These are phyloP conservation scores for Corrigiola litoralis DNA, from an alignment of 179 eudicot species.

Conservation along the genomic window DNA sequence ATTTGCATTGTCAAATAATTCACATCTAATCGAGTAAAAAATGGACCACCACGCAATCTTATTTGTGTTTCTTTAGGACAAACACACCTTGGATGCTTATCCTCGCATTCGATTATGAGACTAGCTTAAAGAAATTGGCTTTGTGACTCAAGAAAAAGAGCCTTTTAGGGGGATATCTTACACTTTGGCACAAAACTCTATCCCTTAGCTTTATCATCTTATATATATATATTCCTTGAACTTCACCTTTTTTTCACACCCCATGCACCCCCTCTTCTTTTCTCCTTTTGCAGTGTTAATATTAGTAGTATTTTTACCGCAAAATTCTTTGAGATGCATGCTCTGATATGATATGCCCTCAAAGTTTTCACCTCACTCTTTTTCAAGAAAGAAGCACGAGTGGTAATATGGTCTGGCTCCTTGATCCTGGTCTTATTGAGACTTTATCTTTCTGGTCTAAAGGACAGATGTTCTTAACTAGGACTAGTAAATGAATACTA, in stretches of 20 bases:
- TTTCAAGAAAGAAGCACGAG: constrained; percentile 18
- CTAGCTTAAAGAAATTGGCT: constrained; percentile 17
- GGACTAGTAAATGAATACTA: background rate
- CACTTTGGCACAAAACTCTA: constrained; percentile 37
- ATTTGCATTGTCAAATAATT: background rate
- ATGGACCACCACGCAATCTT: constrained; percentile 1
- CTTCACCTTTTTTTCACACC: constrained; percentile 12
- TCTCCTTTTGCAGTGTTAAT: constrained; percentile 1
- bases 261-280: constrained; percentile 10
- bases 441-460: constrained; percentile 22
- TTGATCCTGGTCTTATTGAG: constrained; percentile 1
- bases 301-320: background rate
- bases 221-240: constrained; percentile 24
- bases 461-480: constrained; percentile 16
- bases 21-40: background rate
- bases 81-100: constrained; percentile 22
- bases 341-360: background rate
- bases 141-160: constrained; percentile 24
- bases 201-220: constrained; percentile 26
- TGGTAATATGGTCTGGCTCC: background rate
- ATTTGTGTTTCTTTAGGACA: background rate
- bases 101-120: constrained; percentile 12
- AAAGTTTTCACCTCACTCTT: constrained; percentile 18
- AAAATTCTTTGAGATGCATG: constrained; percentile 20
- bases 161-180: constrained; percentile 10